Evolutionary conservation across 208 protist genomes (phyloP).

Genomic region (Naegleria gruberi): DNA sequence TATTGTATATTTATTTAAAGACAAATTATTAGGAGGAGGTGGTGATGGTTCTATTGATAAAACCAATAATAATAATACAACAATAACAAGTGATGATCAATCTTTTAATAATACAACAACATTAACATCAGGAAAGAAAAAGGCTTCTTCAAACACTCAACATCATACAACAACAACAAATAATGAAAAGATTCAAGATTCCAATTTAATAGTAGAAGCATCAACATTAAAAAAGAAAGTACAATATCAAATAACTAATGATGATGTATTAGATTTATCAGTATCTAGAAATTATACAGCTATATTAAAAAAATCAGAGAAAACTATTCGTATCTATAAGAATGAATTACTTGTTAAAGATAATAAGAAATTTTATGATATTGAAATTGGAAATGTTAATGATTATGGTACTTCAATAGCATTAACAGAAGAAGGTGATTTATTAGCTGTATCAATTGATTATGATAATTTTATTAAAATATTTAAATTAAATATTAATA

Average conservation of each 20-base stretch:
- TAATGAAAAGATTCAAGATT: too few species aligned
- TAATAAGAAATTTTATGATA: background rate
- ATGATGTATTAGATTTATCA: background rate
- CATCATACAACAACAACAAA: too few species aligned
- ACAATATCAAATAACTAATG: background rate
- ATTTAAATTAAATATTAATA: background rate
- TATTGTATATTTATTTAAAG: too few species aligned
- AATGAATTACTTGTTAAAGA: background rate
- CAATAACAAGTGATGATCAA: too few species aligned
- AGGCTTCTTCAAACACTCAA: too few species aligned
- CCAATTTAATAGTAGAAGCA: background rate
- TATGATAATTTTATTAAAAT: background rate
- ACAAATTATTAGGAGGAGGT: too few species aligned
- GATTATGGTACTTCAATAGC: background rate
- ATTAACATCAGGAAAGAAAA: too few species aligned
- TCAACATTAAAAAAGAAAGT: background rate
- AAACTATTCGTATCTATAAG: background rate
- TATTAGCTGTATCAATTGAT: background rate
- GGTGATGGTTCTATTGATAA: too few species aligned
- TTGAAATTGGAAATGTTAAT: background rate
- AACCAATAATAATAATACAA: too few species aligned
- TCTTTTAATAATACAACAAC: too few species aligned
- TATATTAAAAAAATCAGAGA: background rate
- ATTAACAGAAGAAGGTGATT: background rate
- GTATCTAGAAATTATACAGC: background rate